Evolutionary conservation across 1,139 yeast genomes (phyloP), one percentile per base, ranked within the genome.

Genomic region (Debaryomyces nepalensis): DNA sequence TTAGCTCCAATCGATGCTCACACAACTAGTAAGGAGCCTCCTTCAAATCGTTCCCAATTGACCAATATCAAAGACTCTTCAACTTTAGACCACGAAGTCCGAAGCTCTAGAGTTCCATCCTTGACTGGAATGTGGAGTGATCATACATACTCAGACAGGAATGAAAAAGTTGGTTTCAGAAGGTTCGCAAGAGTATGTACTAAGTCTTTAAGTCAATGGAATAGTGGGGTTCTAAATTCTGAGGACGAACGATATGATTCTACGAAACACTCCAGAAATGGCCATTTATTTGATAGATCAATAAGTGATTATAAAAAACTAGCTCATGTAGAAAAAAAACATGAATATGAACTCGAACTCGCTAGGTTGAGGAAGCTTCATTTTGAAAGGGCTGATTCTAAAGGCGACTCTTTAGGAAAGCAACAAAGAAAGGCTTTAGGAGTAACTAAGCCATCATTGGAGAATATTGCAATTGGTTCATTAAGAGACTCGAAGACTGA

Each of bases 181-280:
- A 51, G 49, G 32, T 22, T 59, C 2, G 59, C 63, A 1, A 57
- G 44, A 34, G 57, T 52, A 2, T 53, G 58, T 26, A 51, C 63
- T 4, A 52, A 48, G 32, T 45, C 51, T 4, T 44, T 57, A n/a
- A 51, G 48, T 16, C 48, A 52, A 8, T 47, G 57, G 55, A 39
- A 38, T 33, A 38, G 29, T 16, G 41, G 36, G n/a, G 29, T 29
- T 21, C 9, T 34, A n/a, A 33, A 18, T 31, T 31, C 38, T 8
- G 47, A 37, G 5, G 23, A 21, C n/a, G 26, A 20, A 9, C 20
- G 31, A 6, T 21, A 20, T n/a, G 33, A 29, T 9, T 24, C 33
- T 24, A 26, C 33, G 14, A 18, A 19, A 7, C 33, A 33, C n/a
- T 33, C 33, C 7, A 21, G 27, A 18, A 43, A 46, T 12, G 55